Base-by-base conservation (phyloP, 2,329 filamentous ascomycete species). In the Ascochyta fabae region DNA sequence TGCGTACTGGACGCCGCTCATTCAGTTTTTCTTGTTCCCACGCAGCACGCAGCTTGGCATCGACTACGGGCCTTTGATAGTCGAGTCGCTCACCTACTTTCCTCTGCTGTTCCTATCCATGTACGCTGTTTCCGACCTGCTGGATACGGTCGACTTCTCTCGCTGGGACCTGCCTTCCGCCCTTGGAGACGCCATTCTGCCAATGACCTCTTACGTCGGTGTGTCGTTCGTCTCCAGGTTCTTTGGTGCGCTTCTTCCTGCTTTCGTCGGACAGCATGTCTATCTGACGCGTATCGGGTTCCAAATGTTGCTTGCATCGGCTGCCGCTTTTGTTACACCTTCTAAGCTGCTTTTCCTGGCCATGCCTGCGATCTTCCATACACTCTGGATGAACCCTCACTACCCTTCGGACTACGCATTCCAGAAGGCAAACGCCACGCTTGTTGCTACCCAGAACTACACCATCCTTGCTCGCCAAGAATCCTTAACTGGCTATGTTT, bases 401-500 rank as follows among this genome's bases (percentile, higher is more conserved):
- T 79, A 90, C 46, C 84, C 86, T 44, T 84, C 86, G 1, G 80
- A 83, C 0, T 79, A 80, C 62, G 86, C 87, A 0, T 86, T 87
- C 0, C 74, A 79, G 1, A 77, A 81, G 0, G 78, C 95, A 34
- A 94, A 96, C 68, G 77, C 78, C 5, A 88, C 85, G 0, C 78
- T 98, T 39, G 55, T 62, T 7, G 76, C 79, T 19, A 75, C 80
- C 1, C 81, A 89, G 33, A 86, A 88, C 15, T 98, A 88, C 83
- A 84, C 85, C 1, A 77, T 98, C 1, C 73, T 98, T 40, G 93
- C 92, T 43, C 87, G 95, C 10, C 83, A 85, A 62, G 95, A 98
- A 75, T 96, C 92, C 0, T 76, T 89, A 44, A 98, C 95, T 0
- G 95, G 95, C 6, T 98, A 99, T 70, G 82, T 99, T 39, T 96